Conservation (phyloP, 306 rosid species). For the Astragalus glycyphyllos region DNA sequence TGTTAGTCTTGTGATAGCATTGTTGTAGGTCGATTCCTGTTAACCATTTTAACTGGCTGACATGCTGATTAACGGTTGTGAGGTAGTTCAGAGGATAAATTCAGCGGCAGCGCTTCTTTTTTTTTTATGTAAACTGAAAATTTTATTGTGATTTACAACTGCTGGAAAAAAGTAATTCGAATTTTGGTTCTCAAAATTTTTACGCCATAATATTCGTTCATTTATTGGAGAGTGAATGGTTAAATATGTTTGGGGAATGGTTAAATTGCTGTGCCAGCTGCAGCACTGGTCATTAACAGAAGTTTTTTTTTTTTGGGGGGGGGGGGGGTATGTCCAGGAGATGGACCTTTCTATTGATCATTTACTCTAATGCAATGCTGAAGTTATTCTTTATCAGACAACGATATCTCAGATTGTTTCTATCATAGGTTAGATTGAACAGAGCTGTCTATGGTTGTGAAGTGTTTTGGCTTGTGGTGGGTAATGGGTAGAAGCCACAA, state of each 20-base stretch:
- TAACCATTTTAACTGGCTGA: conserved; percentile 27
- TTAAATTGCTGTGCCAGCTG: conserved; percentile 4
- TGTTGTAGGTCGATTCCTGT: conserved; percentile 20
- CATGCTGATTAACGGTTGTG: conserved; percentile 20
- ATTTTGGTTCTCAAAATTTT: neutral
- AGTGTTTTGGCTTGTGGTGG: conserved; percentile 12
- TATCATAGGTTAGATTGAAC: conserved; percentile 11
- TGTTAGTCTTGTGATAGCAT: conserved; percentile 17
- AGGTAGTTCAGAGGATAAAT: conserved; percentile 29
- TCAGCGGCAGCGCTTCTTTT: neutral
- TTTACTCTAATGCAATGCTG: neutral
- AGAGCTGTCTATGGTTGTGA: neutral
- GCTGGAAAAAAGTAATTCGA: conserved; percentile 12
- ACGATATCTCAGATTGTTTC: conserved; percentile 14
- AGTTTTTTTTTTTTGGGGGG: too few species aligned
- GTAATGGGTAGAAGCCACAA: neutral
- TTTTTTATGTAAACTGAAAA: neutral
- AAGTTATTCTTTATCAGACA: conserved; percentile 15
- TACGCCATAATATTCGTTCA: neutral
- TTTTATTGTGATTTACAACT: neutral
- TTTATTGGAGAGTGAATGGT: conserved; percentile 20
- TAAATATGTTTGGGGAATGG: conserved; percentile 16
- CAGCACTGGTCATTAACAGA: neutral
- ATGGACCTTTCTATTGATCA: conserved; percentile 4
- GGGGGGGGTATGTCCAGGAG: neutral